Evolutionary conservation across 2,329 filamentous ascomycete species (phyloP).

Genomic region (Colletotrichum theobromicola): DNA sequence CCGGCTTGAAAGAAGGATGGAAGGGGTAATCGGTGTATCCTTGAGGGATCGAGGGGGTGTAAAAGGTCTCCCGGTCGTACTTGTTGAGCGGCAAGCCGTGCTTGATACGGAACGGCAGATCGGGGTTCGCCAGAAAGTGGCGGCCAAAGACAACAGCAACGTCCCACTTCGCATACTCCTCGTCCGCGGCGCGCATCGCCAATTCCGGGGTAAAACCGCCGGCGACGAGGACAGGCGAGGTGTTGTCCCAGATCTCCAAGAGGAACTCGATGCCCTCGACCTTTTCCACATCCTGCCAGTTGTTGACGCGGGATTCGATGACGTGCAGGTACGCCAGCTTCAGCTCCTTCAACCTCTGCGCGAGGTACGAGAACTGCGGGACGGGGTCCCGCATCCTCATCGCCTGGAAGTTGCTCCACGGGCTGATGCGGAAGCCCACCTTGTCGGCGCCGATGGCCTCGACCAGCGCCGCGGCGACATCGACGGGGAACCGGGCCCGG

Average conservation of each 20-base stretch:
- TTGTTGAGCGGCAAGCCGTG: conserved; percentile 28
- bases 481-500: conserved; percentile 55
- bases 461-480: conserved; percentile 47
- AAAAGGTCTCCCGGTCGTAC: conserved; percentile 33
- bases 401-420: conserved; percentile 65
- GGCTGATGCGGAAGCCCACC: conserved; percentile 63
- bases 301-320: conserved; percentile 60
- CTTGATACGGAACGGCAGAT: conserved; percentile 30
- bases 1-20: conserved; percentile 8
- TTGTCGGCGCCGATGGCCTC: conserved; percentile 53
- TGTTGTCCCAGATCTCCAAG: conserved; percentile 34
- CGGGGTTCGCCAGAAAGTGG: conserved; percentile 35
- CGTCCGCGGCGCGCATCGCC: conserved; percentile 33
- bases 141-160: conserved; percentile 39
- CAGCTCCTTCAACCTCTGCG: conserved; percentile 53
- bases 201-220: conserved; percentile 33
- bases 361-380: conserved; percentile 67
- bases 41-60: conserved; percentile 10
- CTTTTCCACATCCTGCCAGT: conserved; percentile 42
- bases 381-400: conserved; percentile 68
- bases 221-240: conserved; percentile 34
- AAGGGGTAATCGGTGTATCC: conserved; percentile 36
- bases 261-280: conserved; percentile 37
- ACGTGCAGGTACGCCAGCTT: conserved; percentile 67
- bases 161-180: conserved; percentile 30